These are phyloP conservation scores for Fusarium heterosporum DNA, from an alignment of 2,329 filamentous ascomycete genomes.

Conservation along the genomic window DNA sequence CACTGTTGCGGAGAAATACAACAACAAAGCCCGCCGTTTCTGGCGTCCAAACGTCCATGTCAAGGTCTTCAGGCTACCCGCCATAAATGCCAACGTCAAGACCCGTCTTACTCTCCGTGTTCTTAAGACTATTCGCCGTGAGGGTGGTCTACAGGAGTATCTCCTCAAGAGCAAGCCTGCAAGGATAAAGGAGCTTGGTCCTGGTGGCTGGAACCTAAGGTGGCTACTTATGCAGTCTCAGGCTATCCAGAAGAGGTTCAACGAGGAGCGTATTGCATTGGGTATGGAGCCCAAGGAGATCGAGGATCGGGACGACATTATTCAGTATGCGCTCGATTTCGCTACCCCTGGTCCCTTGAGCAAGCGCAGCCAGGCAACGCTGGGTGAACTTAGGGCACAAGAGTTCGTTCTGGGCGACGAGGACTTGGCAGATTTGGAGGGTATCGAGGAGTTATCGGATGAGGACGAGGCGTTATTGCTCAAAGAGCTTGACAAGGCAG, in stretches of 20 bases:
- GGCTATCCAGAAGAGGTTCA: slow-evolving; percentile 73
- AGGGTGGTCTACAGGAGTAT: slow-evolving; percentile 92
- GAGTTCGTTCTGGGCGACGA: slow-evolving; percentile 62
- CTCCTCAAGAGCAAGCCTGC: slow-evolving; percentile 82
- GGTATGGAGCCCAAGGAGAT: slow-evolving; percentile 65
- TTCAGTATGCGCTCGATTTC: slow-evolving; percentile 56
- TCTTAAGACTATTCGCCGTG: slow-evolving; percentile 80
- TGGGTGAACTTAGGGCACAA: slow-evolving; percentile 55
- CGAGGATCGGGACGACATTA: slow-evolving; percentile 53
- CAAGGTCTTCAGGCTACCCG: slow-evolving; percentile 74
- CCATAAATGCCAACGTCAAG: slow-evolving; percentile 72
- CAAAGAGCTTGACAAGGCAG: slow-evolving; percentile 49
- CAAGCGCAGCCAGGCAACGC: slow-evolving; percentile 51
- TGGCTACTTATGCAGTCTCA: slow-evolving; percentile 89
- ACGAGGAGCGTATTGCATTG: slow-evolving; percentile 70
- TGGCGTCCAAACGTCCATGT: slow-evolving; percentile 82
- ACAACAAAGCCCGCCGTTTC: slow-evolving; percentile 76
- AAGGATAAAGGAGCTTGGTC: slow-evolving; percentile 86
- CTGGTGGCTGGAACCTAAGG: slow-evolving; percentile 88
- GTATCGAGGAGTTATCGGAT: slow-evolving; percentile 55
- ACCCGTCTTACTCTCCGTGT: slow-evolving; percentile 77
- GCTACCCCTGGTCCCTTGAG: slow-evolving; percentile 57
- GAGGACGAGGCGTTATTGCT: slow-evolving; percentile 53
- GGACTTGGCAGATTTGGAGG: slow-evolving; percentile 53
- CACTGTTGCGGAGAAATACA: slow-evolving; percentile 76